phyloP scores from a whole-genome alignment of 805 yeast genomes.

The Monosporozyma unispora region DNA sequence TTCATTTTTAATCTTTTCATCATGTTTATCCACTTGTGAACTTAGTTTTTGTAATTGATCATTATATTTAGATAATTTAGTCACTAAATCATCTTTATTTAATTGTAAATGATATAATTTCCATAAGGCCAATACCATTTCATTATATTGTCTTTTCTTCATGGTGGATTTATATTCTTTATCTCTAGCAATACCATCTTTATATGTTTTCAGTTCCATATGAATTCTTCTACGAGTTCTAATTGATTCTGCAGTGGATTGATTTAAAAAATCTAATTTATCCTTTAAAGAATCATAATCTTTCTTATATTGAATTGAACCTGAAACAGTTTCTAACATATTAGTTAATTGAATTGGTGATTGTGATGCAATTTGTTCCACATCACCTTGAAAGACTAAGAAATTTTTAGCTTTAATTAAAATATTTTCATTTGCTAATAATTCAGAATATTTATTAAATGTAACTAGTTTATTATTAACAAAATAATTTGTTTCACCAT shows the following conservation, averaged over 20 bases:
- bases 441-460: constrained; percentile 53
- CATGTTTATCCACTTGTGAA: constrained; percentile 25
- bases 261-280: constrained; percentile 57
- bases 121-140: constrained; percentile 48
- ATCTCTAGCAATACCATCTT: constrained; percentile 65
- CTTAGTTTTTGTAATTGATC: constrained; percentile 23
- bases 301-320: constrained; percentile 56
- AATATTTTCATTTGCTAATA: constrained; percentile 70
- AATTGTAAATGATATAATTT: constrained; percentile 54
- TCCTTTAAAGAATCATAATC: constrained; percentile 62
- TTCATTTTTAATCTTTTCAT: constrained; percentile 29
- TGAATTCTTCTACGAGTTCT: constrained; percentile 61
- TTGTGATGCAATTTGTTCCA: constrained; percentile 86
- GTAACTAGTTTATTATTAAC: constrained; percentile 54
- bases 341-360: constrained; percentile 65
- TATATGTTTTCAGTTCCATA: constrained; percentile 69
- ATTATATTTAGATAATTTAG: constrained; percentile 22
- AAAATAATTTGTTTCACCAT: constrained; percentile 59
- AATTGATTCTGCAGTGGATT: constrained; percentile 52
- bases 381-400: constrained; percentile 93
- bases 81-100: constrained; percentile 19
- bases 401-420: constrained; percentile 84
- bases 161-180: constrained; percentile 53
- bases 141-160: constrained; percentile 38
- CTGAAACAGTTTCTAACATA: constrained; percentile 75